These are phyloP conservation scores for Podila minutissima DNA, from an alignment of 192 early-diverging fungal species.

Conservation along the genomic window DNA sequence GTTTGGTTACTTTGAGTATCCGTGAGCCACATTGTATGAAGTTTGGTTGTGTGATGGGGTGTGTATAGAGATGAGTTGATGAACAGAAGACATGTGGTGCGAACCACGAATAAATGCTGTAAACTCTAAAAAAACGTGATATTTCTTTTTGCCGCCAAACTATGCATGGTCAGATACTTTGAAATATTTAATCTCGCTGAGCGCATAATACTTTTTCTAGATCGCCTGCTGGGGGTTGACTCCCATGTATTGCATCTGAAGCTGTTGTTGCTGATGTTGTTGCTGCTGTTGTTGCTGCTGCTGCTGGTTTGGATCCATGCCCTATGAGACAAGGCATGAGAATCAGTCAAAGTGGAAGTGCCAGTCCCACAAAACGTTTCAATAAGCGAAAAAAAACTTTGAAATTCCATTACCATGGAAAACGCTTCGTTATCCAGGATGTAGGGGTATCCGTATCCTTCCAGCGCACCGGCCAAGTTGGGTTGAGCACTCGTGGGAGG, in stretches of 20 bases:
- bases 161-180: too few species aligned
- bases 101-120: background rate
- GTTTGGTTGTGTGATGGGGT: background rate
- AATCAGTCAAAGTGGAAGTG: background rate
- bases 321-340: background rate
- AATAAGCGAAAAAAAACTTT: slow-evolving; percentile 6
- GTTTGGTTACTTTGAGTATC: slow-evolving; percentile 2
- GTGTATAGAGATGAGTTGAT: background rate
- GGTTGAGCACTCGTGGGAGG: slow-evolving; percentile 7
- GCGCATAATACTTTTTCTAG: too few species aligned
- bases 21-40: slow-evolving; percentile 5
- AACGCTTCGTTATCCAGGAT: slow-evolving; percentile 21
- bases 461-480: slow-evolving; percentile 6
- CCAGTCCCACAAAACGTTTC: slow-evolving; percentile 8
- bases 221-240: too few species aligned
- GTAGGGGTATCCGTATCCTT: slow-evolving; percentile 25
- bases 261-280: slow-evolving; percentile 1
- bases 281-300: slow-evolving; percentile 8
- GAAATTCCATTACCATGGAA: slow-evolving; percentile 18
- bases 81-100: background rate
- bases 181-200: too few species aligned
- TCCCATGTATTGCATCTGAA: background rate
- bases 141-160: too few species aligned
- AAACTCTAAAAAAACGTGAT: background rate
- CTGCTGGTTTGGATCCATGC: slow-evolving; percentile 7